Evolutionary conservation across 1,139 yeast genomes (phyloP).

Genomic region (Debaryomycetaceae sp.): DNA sequence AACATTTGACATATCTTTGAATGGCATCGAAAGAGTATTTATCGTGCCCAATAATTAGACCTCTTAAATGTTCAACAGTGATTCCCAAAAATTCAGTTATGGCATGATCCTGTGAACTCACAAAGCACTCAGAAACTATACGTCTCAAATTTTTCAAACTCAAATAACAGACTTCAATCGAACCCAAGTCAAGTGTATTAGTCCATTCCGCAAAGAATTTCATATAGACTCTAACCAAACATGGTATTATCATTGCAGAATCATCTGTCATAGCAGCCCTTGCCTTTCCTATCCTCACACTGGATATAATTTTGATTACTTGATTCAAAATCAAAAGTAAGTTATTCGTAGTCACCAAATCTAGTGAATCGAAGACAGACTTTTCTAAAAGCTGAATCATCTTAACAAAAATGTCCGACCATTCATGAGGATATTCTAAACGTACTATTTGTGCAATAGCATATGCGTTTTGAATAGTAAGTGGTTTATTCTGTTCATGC

Average conservation of each 20-base stretch:
- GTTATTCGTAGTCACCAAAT: slow-evolving; percentile 56
- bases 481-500: slow-evolving; percentile 68
- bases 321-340: slow-evolving; percentile 68
- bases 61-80: slow-evolving; percentile 59
- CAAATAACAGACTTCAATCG: slow-evolving; percentile 71
- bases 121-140: slow-evolving; percentile 73
- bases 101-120: slow-evolving; percentile 58
- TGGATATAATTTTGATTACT: slow-evolving; percentile 65
- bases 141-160: slow-evolving; percentile 73
- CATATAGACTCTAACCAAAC: slow-evolving; percentile 57
- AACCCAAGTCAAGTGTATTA: slow-evolving; percentile 34
- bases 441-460: slow-evolving; percentile 75
- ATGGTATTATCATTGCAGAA: slow-evolving; percentile 58
- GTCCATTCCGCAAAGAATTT: slow-evolving; percentile 65
- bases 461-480: slow-evolving; percentile 79
- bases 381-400: slow-evolving; percentile 39
- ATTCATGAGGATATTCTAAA: slow-evolving; percentile 79
- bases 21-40: slow-evolving; percentile 52
- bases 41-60: slow-evolving; percentile 53
- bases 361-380: slow-evolving; percentile 42
- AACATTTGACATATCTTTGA: slow-evolving; percentile 70
- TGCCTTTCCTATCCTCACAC: slow-evolving; percentile 79
- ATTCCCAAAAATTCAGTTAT: slow-evolving; percentile 58
- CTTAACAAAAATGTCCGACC: slow-evolving; percentile 78
- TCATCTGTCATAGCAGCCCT: slow-evolving; percentile 75